These are phyloP conservation scores for Endocalyx cinctus DNA, from an alignment of 2,329 filamentous ascomycete genomes.

Conservation along the genomic window DNA sequence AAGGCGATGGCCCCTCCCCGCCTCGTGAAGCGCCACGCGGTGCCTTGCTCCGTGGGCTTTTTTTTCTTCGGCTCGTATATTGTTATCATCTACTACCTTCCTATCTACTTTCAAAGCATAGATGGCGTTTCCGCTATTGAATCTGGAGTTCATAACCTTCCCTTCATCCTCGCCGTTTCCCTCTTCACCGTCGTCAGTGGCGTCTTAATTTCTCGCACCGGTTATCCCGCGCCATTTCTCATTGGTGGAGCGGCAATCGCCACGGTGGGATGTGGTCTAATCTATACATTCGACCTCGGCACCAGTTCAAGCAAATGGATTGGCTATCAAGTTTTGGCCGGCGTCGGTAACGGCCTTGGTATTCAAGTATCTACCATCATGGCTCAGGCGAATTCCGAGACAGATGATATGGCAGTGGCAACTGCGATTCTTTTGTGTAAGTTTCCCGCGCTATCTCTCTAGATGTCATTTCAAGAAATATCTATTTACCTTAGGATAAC, in stretches of 20 bases:
- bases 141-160: conserved; percentile 30
- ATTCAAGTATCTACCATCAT: conserved; percentile 34
- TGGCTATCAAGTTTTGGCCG: conserved; percentile 13
- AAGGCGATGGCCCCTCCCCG: too few relatives aligned
- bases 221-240: conserved; percentile 27
- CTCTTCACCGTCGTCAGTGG: conserved; percentile 20
- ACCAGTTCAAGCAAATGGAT: conserved; percentile 29
- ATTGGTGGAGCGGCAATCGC: conserved; percentile 30
- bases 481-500: too few relatives aligned
- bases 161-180: conserved; percentile 32
- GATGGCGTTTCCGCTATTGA: conserved; percentile 25
- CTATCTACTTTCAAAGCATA: conserved; percentile 37
- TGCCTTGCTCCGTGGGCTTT: too few relatives aligned
- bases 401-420: conserved; percentile 30
- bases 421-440: conserved; percentile 7
- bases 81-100: conserved; percentile 28
- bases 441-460: too few relatives aligned
- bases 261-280: conserved; percentile 24
- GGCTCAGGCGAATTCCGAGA: conserved; percentile 24
- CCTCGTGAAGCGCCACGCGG: too few relatives aligned
- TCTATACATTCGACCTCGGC: conserved; percentile 24
- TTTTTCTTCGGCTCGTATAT: neutral
- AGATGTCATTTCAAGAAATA: too few relatives aligned
- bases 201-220: conserved; percentile 19
- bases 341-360: conserved; percentile 16